phyloP scores from a whole-genome alignment of 441 rosid genomes.

The Francoa sonchifolia region DNA sequence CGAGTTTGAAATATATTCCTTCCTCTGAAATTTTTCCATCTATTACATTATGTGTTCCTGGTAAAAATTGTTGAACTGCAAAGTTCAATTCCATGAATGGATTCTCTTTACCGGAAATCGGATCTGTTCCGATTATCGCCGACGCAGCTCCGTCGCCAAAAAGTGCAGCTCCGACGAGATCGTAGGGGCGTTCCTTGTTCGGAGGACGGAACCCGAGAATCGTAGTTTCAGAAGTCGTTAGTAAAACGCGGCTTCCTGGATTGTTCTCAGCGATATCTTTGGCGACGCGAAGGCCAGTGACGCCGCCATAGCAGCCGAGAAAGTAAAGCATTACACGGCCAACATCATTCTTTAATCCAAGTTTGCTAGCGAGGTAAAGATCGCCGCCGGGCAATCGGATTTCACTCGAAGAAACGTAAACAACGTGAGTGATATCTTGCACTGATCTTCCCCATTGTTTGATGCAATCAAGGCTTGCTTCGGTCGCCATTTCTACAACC shows the following conservation, averaged over 20 bases:
- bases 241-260: conserved; percentile 65
- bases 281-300: conserved; percentile 77
- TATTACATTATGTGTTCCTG: conserved; percentile 58
- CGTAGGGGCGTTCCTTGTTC: conserved; percentile 66
- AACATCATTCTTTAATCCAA: neutral
- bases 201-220: conserved; percentile 83
- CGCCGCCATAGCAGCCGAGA: conserved; percentile 69
- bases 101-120: conserved; percentile 31
- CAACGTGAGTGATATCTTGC: neutral
- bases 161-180: conserved; percentile 82
- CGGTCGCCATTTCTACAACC: conserved; percentile 83
- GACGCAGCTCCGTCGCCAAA: conserved; percentile 93
- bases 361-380: neutral
- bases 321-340: neutral
- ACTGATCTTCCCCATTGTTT: neutral
- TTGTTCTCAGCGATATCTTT: conserved; percentile 90
- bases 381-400: neutral
- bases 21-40: conserved; percentile 67
- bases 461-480: neutral
- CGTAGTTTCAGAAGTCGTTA: conserved; percentile 77
- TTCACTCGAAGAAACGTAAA: neutral
- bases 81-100: conserved; percentile 76
- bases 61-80: conserved; percentile 71
- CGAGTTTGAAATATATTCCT: conserved; percentile 70
- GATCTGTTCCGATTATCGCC: conserved; percentile 57